A percentile compares a stretch with the other conserved stretches of the same genome.
phyloP scores from a whole-genome alignment of 805 yeast genomes.

The Pichia gijzeniarum region DNA sequence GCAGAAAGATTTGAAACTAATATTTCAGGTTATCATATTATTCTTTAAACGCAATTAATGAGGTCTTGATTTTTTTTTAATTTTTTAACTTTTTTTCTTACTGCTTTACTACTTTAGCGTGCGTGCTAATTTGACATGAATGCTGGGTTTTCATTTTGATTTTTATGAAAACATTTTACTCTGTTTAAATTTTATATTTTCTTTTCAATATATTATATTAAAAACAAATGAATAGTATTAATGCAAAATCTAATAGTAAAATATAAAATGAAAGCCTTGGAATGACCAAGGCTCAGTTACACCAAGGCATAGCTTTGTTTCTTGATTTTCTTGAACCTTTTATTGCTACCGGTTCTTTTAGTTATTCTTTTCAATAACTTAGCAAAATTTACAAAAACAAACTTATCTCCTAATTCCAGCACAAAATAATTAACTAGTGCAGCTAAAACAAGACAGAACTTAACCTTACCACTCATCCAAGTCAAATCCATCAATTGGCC shows the following conservation, averaged over 20 bases:
- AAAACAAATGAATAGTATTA: too few relatives aligned
- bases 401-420: conserved; percentile 40
- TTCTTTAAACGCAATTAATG: not conserved
- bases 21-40: not conserved
- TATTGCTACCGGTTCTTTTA: conserved; percentile 27
- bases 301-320: conserved; percentile 20
- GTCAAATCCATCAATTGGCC: conserved; percentile 78
- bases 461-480: conserved; percentile 44
- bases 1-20: not conserved
- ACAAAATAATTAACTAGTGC: conserved; percentile 45
- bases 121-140: too few relatives aligned
- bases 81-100: not conserved
- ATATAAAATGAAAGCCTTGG: not conserved
- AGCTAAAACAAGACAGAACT: conserved; percentile 40
- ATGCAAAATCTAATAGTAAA: not conserved
- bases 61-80: not conserved
- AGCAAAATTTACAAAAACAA: conserved; percentile 38
- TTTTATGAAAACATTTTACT: not conserved
- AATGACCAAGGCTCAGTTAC: not conserved
- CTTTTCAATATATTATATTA: too few relatives aligned
- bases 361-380: conserved; percentile 32
- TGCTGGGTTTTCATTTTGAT: too few relatives aligned
- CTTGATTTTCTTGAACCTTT: conserved; percentile 34
- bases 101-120: not conserved
- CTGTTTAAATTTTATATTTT: not conserved